Conservation (phyloP, 1,284 basidiomycete species). For the Psilocybe mexicana region DNA sequence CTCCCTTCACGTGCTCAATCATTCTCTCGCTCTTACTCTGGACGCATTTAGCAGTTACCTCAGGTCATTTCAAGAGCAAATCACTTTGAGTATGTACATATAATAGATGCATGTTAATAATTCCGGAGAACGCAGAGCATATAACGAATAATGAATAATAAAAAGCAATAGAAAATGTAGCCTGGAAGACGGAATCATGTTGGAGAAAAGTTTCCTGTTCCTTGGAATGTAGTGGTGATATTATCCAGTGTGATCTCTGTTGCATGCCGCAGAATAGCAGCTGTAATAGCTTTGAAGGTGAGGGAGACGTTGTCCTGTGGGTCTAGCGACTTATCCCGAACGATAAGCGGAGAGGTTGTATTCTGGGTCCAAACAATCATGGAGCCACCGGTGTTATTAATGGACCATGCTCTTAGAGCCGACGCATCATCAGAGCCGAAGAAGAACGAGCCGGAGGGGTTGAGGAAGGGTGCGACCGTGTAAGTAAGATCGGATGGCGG, state of each 20-base stretch:
- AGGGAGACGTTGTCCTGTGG: constrained; percentile 43
- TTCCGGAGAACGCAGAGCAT: neutral
- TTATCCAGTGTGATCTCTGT: constrained; percentile 38
- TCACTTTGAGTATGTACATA: neutral
- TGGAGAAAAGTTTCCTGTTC: constrained; percentile 19
- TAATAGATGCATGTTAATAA: neutral
- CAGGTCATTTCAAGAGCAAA: neutral
- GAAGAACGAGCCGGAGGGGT: constrained; percentile 51
- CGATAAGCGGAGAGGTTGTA: constrained; percentile 48
- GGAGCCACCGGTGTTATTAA: constrained; percentile 37
- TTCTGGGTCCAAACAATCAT: constrained; percentile 54
- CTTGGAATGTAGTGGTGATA: constrained; percentile 39
- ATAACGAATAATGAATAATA: neutral
- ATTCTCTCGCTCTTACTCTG: constrained; percentile 3
- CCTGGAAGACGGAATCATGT: constrained; percentile 8
- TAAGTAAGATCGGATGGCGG: constrained; percentile 46
- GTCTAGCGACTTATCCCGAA: constrained; percentile 46
- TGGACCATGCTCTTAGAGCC: constrained; percentile 55
- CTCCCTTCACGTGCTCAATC: constrained; percentile 7
- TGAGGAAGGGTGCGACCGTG: constrained; percentile 54
- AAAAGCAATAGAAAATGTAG: neutral
- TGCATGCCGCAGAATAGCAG: constrained; percentile 35
- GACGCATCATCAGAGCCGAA: constrained; percentile 55
- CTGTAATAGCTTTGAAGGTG: constrained; percentile 51
- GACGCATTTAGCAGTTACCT: neutral